Evolutionary conservation across 345 rosid genomes (phyloP).

Genomic region (Melastoma malabathricum): DNA sequence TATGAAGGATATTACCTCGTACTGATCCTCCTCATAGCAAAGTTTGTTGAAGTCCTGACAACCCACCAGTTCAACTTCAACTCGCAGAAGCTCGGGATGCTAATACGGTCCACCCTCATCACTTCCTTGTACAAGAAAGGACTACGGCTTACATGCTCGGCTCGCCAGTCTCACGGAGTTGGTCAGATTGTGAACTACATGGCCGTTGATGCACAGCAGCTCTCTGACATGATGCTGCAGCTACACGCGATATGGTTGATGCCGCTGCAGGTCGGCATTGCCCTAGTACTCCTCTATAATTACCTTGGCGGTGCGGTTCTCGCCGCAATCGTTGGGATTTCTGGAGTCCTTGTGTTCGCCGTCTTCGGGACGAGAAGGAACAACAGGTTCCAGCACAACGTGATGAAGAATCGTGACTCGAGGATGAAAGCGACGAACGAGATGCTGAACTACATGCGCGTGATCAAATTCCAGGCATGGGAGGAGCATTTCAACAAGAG

Average conservation of each 20-base stretch:
- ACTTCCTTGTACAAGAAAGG: conserved; percentile 79
- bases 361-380: conserved; percentile 47
- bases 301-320: conserved; percentile 48
- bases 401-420: conserved; percentile 70
- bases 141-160: conserved; percentile 57
- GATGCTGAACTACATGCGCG: conserved; percentile 84
- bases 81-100: conserved; percentile 89
- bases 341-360: conserved; percentile 30
- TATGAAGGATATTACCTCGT: conserved; percentile 79
- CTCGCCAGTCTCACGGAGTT: conserved; percentile 84
- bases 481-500: conserved; percentile 80
- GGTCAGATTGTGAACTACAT: conserved; percentile 96
- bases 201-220: conserved; percentile 97
- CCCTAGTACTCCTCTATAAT: conserved; percentile 50
- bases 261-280: conserved; percentile 66
- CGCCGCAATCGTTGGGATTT: conserved; percentile 41
- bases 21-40: conserved; percentile 50
- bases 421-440: conserved; percentile 94
- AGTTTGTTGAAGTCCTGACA: conserved; percentile 62
- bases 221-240: conserved; percentile 94
- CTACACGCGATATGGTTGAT: conserved; percentile 86
- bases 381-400: conserved; percentile 45
- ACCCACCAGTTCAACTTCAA: conserved; percentile 82
- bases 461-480: conserved; percentile 96
- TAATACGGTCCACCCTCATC: conserved; percentile 70